These are phyloP conservation scores for Aureobasidium sp. DNA, from an alignment of 2,329 filamentous ascomycete species.

Conservation along the genomic window DNA sequence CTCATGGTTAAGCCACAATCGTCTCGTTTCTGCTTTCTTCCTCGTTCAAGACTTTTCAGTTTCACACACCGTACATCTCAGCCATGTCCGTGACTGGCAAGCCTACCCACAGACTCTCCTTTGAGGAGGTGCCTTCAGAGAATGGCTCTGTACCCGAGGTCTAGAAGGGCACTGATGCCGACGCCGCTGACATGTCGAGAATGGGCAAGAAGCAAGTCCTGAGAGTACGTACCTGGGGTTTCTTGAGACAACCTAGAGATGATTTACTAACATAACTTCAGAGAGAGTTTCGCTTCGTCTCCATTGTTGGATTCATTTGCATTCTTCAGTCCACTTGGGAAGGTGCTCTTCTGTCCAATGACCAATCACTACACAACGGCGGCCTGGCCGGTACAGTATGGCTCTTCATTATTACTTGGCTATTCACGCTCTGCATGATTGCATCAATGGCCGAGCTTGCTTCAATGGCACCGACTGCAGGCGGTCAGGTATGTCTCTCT, in stretches of 20 bases:
- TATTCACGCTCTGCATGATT: constrained; percentile 16
- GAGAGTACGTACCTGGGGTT: constrained; percentile 22
- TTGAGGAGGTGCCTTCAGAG: constrained; percentile 3
- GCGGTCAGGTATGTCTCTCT: constrained; percentile 33
- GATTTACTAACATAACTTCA: constrained; percentile 15
- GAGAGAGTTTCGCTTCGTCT: constrained; percentile 43
- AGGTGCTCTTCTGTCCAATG: constrained; percentile 20
- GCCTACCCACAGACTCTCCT: constrained; percentile 1
- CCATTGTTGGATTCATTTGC: constrained; percentile 45
- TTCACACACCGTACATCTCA: background rate
- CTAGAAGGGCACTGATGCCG: constrained; percentile 25
- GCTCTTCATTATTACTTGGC: constrained; percentile 25
- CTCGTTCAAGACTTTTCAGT: background rate
- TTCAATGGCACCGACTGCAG: constrained; percentile 35
- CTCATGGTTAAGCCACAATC: background rate
- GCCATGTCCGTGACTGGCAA: background rate
- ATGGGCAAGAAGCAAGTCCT: constrained; percentile 45
- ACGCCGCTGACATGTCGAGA: constrained; percentile 39
- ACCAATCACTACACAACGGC: constrained; percentile 8
- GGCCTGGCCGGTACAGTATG: constrained; percentile 13
- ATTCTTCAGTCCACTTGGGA: constrained; percentile 49
- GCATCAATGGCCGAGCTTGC: constrained; percentile 32
- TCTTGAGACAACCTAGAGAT: constrained; percentile 17
- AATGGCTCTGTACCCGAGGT: background rate
- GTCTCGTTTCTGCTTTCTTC: background rate